Evolutionary conservation across 805 yeast species (phyloP).

Genomic region (Candida succiphila): DNA sequence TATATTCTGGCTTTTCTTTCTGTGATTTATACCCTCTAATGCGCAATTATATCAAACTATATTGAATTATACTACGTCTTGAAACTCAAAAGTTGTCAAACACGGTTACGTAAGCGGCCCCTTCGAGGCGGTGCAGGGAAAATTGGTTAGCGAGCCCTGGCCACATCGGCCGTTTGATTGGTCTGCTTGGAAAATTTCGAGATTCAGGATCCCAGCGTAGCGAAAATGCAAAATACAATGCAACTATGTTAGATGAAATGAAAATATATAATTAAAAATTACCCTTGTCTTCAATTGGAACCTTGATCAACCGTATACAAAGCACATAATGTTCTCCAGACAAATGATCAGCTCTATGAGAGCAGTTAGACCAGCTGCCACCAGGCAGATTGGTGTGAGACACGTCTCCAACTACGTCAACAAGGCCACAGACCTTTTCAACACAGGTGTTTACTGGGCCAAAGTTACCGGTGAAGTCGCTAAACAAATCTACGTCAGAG

Average conservation of each 20-base stretch:
- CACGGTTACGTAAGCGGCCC: not conserved
- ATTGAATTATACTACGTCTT: not conserved
- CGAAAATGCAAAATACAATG: not conserved
- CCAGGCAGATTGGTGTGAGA: constrained; percentile 26
- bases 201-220: not conserved
- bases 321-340: constrained; percentile 22
- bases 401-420: constrained; percentile 27
- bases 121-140: not conserved
- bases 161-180: not conserved
- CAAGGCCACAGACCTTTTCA: constrained; percentile 27
- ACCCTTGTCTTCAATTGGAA: too few species aligned
- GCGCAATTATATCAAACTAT: too few species aligned
- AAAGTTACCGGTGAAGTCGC: constrained; percentile 43
- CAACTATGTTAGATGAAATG: too few species aligned
- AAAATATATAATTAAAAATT: too few species aligned
- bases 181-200: not conserved
- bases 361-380: constrained; percentile 19
- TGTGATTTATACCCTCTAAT: not conserved
- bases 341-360: constrained; percentile 15
- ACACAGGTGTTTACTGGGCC: constrained; percentile 71
- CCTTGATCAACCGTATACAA: too few species aligned
- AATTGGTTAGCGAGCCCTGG: not conserved
- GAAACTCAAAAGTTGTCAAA: too few species aligned
- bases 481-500: constrained; percentile 79
- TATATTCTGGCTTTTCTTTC: not conserved